Evolutionary conservation across 2,329 filamentous ascomycete genomes (phyloP).

Genomic region (Sporothrix inflata): DNA sequence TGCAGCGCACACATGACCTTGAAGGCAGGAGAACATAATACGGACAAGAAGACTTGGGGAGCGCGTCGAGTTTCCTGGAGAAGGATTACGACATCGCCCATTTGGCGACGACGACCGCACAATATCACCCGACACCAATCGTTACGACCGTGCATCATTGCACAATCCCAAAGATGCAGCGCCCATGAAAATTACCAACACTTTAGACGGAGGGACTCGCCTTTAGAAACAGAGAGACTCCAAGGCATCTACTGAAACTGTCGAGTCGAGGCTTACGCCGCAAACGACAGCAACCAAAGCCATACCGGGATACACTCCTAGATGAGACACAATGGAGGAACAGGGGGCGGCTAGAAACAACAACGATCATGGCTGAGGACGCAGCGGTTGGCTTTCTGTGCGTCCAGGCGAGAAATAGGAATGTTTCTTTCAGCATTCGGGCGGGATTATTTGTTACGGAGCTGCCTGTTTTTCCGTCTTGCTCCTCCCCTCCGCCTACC

Average conservation of each 20-base stretch:
- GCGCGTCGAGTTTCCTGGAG: not conserved
- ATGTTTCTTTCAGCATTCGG: not conserved
- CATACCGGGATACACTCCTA: not conserved
- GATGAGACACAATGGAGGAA: not conserved
- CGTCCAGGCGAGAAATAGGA: not conserved
- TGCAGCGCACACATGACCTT: not conserved
- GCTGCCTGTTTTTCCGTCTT: not conserved
- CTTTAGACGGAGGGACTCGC: not conserved
- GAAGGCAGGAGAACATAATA: not conserved
- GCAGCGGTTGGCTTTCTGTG: not conserved
- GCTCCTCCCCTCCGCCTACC: not conserved
- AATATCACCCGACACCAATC: not conserved
- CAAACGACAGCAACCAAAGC: not conserved
- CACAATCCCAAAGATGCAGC: not conserved
- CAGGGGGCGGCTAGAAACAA: not conserved
- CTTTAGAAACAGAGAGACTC: conserved; percentile 2
- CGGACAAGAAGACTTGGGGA: not conserved
- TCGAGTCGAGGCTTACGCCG: not conserved
- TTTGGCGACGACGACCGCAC: not conserved
- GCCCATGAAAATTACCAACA: not conserved
- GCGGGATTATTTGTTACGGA: not conserved
- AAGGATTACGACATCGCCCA: not conserved
- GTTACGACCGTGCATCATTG: not conserved
- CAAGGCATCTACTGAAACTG: not conserved
- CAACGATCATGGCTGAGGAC: not conserved